phyloP scores from a whole-genome alignment of 2,329 filamentous ascomycete genomes.

The Fusarium nanum region DNA sequence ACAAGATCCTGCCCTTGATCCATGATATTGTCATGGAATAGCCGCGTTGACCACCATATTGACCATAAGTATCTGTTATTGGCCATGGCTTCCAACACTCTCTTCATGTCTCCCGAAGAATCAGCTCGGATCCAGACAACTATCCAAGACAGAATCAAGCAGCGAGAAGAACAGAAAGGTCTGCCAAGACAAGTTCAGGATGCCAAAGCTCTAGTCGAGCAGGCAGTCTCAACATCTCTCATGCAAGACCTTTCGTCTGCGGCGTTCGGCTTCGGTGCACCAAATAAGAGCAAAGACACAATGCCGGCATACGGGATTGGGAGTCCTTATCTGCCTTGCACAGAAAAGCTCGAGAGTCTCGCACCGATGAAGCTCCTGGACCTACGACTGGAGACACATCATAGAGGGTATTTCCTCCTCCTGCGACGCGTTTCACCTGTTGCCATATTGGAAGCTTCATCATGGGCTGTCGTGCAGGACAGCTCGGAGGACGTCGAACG shows the following conservation, averaged over 20 bases:
- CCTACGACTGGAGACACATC: conserved; percentile 48
- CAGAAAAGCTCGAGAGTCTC: conserved; percentile 1
- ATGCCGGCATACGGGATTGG: conserved; percentile 48
- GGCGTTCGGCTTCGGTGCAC: conserved; percentile 25
- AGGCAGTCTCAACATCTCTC: conserved; percentile 47
- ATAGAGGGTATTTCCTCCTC: conserved; percentile 43
- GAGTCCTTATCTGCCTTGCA: conserved; percentile 44
- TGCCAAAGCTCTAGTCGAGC: conserved; percentile 32
- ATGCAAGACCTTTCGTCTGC: conserved; percentile 50
- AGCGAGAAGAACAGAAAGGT: conserved; percentile 39
- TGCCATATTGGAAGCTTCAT: conserved; percentile 38
- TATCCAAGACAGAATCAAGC: conserved; percentile 36
- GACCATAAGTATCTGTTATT: accelerated
- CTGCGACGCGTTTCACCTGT: conserved; percentile 48
- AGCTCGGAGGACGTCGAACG: conserved; percentile 43
- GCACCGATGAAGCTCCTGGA: conserved; percentile 42
- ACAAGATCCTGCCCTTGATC: neutral
- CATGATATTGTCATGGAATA: accelerated
- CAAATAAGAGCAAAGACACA: conserved; percentile 32
- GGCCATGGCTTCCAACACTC: conserved; percentile 19
- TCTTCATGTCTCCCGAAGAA: conserved; percentile 51
- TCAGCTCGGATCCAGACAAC: conserved; percentile 45
- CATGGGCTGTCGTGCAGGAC: conserved; percentile 50
- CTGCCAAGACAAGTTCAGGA: conserved; percentile 38
- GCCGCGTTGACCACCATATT: accelerated